Evolutionary conservation across 768 basidiomycete species (phyloP).

Genomic region (Suillus plorans): DNA sequence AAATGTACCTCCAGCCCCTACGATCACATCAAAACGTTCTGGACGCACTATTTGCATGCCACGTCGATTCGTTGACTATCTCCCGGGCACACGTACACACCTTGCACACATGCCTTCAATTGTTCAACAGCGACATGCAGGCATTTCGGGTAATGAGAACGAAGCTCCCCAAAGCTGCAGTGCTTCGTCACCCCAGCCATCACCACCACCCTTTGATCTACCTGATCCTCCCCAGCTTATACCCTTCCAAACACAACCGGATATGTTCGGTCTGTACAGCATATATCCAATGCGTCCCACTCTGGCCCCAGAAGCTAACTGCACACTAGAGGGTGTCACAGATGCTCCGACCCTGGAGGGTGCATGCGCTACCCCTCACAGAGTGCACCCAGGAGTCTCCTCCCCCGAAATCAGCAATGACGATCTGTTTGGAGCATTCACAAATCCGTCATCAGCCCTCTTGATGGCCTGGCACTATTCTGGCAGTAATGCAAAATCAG

Average conservation of each 20-base stretch:
- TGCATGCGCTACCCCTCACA: not conserved
- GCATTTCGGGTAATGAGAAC: not conserved
- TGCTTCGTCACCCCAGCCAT: not conserved
- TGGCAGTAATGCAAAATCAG: constrained; percentile 27
- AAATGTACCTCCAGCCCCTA: not conserved
- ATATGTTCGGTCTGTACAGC: constrained; percentile 1
- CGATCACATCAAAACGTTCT: not conserved
- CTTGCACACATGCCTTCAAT: constrained; percentile 6
- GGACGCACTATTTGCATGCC: constrained; percentile 3
- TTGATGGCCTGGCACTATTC: constrained; percentile 35
- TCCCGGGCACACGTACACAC: not conserved
- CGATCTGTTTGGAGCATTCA: constrained; percentile 19
- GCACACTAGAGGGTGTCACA: constrained; percentile 2
- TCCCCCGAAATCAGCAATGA: not conserved
- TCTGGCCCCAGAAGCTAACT: not conserved
- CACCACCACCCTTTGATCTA: not conserved
- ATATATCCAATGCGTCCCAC: not conserved
- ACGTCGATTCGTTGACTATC: not conserved
- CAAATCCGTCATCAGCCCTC: constrained; percentile 18
- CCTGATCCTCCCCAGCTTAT: not conserved
- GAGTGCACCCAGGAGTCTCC: not conserved
- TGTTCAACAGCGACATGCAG: not conserved
- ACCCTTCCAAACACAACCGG: constrained; percentile 2
- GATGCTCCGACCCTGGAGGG: constrained; percentile 3
- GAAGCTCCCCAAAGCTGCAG: not conserved